These are phyloP conservation scores for Pseudopyricularia cyperi DNA, from an alignment of 2,329 filamentous ascomycete genomes.

Conservation along the genomic window DNA sequence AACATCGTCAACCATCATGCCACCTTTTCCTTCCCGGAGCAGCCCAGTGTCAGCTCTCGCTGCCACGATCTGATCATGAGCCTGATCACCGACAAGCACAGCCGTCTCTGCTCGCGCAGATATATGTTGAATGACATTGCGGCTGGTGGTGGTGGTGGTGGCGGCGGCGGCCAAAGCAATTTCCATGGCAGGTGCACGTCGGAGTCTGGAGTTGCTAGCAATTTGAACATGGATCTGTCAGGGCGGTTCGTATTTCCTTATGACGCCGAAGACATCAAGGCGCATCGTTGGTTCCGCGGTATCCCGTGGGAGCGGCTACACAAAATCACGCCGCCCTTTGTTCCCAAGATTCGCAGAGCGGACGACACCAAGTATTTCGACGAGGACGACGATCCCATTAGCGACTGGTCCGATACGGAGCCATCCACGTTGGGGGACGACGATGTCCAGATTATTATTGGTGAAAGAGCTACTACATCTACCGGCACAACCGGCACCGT, in stretches of 20 bases:
- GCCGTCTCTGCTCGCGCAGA: constrained; percentile 60
- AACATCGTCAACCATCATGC: constrained; percentile 70
- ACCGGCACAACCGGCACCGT: neutral
- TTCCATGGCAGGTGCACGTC: too few species aligned
- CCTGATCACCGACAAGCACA: constrained; percentile 61
- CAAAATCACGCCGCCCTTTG: constrained; percentile 58
- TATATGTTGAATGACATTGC: constrained; percentile 55
- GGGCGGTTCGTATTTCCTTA: constrained; percentile 63
- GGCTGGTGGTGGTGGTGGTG: neutral
- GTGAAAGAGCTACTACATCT: neutral
- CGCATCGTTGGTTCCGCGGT: constrained; percentile 72
- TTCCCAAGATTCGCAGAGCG: constrained; percentile 55
- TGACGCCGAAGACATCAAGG: constrained; percentile 81
- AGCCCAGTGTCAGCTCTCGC: constrained; percentile 50
- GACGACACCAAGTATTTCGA: constrained; percentile 88
- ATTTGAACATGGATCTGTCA: constrained; percentile 9
- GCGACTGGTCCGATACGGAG: constrained; percentile 27
- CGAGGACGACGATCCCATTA: constrained; percentile 61
- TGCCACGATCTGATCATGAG: constrained; percentile 66
- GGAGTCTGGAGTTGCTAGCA: constrained; percentile 1
- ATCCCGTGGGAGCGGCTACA: constrained; percentile 70
- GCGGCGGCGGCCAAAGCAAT: neutral
- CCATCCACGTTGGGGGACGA: neutral
- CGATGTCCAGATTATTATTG: neutral
- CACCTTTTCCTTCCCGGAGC: constrained; percentile 58